phyloP scores from a whole-genome alignment of 345 rosid genomes.

The Brassica nigra region DNA sequence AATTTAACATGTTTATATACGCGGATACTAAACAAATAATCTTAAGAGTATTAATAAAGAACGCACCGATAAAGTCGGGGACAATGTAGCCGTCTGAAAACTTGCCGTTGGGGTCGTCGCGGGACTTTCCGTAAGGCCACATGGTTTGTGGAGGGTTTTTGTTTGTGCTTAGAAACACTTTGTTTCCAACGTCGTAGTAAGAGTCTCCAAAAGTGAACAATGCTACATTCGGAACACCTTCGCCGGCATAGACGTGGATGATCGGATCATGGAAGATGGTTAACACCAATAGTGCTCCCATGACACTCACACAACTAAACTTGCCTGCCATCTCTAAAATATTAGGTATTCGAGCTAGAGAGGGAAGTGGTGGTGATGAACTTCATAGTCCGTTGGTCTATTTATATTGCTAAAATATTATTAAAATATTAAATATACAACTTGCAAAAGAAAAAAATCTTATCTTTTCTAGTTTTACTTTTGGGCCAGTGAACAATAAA shows the following conservation, averaged over 20 bases:
- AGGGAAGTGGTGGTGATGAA: conserved; percentile 2
- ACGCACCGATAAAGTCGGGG: conserved; percentile 46
- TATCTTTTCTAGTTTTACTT: too few species aligned
- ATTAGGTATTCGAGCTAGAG: neutral
- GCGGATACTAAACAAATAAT: neutral
- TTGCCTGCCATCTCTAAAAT: conserved; percentile 19
- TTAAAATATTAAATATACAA: too few species aligned
- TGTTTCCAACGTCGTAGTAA: conserved; percentile 37
- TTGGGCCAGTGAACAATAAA: too few species aligned
- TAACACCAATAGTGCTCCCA: neutral
- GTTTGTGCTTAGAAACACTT: neutral
- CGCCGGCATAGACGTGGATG: conserved; percentile 12
- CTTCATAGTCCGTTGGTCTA: conserved; percentile 7
- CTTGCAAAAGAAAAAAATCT: too few species aligned
- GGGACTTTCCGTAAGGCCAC: conserved; percentile 46
- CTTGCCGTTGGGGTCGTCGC: conserved; percentile 41
- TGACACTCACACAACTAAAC: conserved; percentile 11
- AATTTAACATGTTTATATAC: neutral
- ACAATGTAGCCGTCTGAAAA: conserved; percentile 42
- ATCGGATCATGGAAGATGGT: conserved; percentile 14
- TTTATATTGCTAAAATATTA: conserved; percentile 5
- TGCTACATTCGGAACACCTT: conserved; percentile 12
- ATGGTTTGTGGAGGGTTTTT: neutral
- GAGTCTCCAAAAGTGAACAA: conserved; percentile 41
- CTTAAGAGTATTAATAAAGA: neutral